Percentiles rank a stretch among this genome's conserved stretches.
Evolutionary conservation across 2,329 filamentous ascomycete species (phyloP).

Genomic region (Westerdykella aurantiaca): DNA sequence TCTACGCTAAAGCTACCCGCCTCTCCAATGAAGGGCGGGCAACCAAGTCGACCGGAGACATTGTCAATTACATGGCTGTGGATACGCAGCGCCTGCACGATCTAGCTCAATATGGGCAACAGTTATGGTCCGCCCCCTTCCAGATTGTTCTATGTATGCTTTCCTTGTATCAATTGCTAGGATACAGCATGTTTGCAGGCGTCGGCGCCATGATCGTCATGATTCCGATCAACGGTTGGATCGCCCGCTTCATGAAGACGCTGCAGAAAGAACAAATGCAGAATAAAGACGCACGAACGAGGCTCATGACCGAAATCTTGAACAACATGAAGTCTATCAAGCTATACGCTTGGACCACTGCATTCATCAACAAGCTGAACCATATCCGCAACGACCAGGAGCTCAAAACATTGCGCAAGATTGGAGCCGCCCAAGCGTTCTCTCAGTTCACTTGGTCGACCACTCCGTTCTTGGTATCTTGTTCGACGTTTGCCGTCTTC

Average conservation of each 20-base stretch:
- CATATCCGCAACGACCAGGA: conserved; percentile 94
- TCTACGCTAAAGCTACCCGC: conserved; percentile 85
- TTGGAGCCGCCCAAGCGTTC: conserved; percentile 86
- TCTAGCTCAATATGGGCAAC: conserved; percentile 89
- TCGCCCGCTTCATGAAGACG: conserved; percentile 88
- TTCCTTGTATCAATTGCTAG: conserved; percentile 91
- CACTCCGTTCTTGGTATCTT: conserved; percentile 95
- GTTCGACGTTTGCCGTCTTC: conserved; percentile 91
- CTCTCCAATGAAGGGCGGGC: conserved; percentile 90
- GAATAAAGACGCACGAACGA: conserved; percentile 91
- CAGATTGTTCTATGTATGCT: conserved; percentile 95
- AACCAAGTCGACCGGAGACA: conserved; percentile 88
- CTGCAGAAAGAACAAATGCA: conserved; percentile 97
- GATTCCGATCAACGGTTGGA: conserved; percentile 91
- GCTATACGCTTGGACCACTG: conserved; percentile 92
- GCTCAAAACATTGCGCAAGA: conserved; percentile 90
- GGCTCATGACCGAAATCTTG: conserved; percentile 92
- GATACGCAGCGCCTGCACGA: conserved; percentile 94
- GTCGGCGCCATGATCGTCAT: conserved; percentile 94
- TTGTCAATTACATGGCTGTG: conserved; percentile 99
- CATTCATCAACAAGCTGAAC: conserved; percentile 97
- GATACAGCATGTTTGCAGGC: conserved; percentile 90
- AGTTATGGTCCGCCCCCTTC: conserved; percentile 94
- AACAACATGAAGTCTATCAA: conserved; percentile 99
- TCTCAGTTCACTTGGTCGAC: conserved; percentile 98